Evolutionary conservation across 352 stramenopile species (phyloP).

Genomic region (Phytophthora lateralis): DNA sequence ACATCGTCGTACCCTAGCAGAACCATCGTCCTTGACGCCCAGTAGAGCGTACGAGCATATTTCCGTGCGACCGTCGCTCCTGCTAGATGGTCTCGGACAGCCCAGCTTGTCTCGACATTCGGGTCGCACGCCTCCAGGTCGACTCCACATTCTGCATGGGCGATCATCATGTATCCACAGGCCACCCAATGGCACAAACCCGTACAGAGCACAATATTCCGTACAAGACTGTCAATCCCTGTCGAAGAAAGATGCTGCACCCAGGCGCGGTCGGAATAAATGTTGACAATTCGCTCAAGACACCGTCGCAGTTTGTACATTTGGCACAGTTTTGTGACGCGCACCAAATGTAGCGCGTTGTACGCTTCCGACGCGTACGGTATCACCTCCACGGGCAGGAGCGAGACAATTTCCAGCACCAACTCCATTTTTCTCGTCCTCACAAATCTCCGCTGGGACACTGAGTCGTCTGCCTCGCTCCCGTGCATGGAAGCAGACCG

Average conservation of each 20-base stretch:
- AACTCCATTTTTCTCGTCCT: constrained; percentile 42
- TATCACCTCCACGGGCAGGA: constrained; percentile 64
- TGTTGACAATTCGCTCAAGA: constrained; percentile 46
- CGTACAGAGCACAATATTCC: constrained; percentile 42
- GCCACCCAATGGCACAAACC: constrained; percentile 60
- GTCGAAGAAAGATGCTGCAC: constrained; percentile 65
- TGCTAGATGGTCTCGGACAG: constrained; percentile 54
- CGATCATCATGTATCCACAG: constrained; percentile 76
- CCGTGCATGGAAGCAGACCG: not conserved
- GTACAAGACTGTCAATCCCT: constrained; percentile 54
- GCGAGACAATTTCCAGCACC: constrained; percentile 51
- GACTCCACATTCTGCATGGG: constrained; percentile 59
- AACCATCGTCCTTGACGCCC: constrained; percentile 62
- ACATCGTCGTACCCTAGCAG: constrained; percentile 72
- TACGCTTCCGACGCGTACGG: constrained; percentile 37
- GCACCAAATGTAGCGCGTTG: constrained; percentile 66
- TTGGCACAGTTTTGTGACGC: constrained; percentile 64
- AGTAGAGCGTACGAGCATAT: constrained; percentile 66
- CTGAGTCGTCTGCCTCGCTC: constrained; percentile 2
- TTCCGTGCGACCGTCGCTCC: constrained; percentile 47
- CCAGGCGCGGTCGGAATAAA: constrained; percentile 55
- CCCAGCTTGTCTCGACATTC: constrained; percentile 60
- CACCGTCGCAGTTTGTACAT: constrained; percentile 48
- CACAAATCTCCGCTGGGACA: not conserved
- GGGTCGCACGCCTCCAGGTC: constrained; percentile 51